These are phyloP conservation scores for Agaricales sp. DNA, from an alignment of 1,284 basidiomycete genomes.

Conservation along the genomic window DNA sequence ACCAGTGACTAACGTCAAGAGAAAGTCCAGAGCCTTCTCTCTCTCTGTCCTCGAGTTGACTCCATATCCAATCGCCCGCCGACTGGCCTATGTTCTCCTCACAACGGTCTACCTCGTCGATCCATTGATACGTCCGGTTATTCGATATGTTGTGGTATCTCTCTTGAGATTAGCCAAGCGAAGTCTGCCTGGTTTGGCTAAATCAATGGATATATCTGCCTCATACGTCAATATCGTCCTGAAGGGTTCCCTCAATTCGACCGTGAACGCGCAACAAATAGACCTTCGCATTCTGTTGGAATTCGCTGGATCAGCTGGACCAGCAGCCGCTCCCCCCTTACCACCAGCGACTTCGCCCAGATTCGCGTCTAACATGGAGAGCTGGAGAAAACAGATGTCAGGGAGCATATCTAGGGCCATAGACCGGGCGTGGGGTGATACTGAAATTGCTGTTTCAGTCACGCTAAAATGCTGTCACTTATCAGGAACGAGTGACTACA, in stretches of 20 bases:
- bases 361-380: constrained; percentile 38
- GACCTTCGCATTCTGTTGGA: neutral
- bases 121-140: constrained; percentile 47
- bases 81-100: constrained; percentile 35
- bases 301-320: neutral
- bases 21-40: constrained; percentile 12
- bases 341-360: constrained; percentile 11
- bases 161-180: constrained; percentile 48
- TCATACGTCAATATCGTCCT: constrained; percentile 36
- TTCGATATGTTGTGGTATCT: constrained; percentile 44
- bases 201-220: constrained; percentile 57
- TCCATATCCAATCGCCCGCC: constrained; percentile 42
- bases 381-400: constrained; percentile 50
- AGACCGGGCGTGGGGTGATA: constrained; percentile 56
- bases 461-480: constrained; percentile 40
- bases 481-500: constrained; percentile 27
- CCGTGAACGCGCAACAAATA: neutral
- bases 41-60: constrained; percentile 41
- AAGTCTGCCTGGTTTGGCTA: constrained; percentile 53
- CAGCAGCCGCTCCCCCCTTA: neutral
- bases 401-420: constrained; percentile 52
- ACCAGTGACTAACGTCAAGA: neutral
- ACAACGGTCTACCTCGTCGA: constrained; percentile 37
- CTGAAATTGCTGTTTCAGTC: constrained; percentile 42
- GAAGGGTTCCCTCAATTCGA: neutral